A percentile compares a stretch with the other conserved stretches of the same genome.
phyloP scores from a whole-genome alignment of 352 stramenopile species.

The Elongisporangium anandrum region DNA sequence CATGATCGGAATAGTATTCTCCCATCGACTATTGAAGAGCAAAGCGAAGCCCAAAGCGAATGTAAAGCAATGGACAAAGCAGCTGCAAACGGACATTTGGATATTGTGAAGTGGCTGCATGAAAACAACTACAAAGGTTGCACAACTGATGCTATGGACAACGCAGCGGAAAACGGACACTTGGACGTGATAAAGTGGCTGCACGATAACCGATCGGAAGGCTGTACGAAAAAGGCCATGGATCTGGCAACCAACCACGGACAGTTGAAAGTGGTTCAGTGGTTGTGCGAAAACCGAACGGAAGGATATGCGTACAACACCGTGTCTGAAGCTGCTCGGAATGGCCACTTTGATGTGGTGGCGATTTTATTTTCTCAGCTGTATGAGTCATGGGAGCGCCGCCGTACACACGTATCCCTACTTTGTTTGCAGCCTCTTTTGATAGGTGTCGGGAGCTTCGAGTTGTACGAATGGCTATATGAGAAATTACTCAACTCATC shows the following conservation, averaged over 20 bases:
- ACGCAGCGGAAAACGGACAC: not conserved
- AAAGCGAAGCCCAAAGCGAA: not conserved
- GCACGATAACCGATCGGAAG: not conserved
- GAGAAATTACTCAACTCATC: no score
- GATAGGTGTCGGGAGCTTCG: no score
- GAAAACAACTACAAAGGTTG: not conserved
- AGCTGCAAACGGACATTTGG: not conserved
- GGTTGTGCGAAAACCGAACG: conserved; percentile 11
- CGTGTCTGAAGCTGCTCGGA: no score
- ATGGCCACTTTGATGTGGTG: no score
- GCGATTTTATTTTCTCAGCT: no score
- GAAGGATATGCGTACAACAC: conserved; percentile 9
- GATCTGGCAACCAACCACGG: not conserved
- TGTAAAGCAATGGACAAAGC: not conserved
- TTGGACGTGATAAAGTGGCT: not conserved
- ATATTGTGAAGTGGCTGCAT: not conserved
- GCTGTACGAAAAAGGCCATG: not conserved
- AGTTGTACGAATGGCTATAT: no score
- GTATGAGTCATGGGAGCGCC: no score
- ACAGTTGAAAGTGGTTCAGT: conserved; percentile 13
- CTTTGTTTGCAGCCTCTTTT: no score
- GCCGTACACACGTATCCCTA: no score
- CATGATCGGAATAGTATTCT: not conserved
- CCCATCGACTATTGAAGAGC: no score
- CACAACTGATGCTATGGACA: not conserved